Base-by-base conservation (phyloP, 495 filamentous ascomycete species). In the Annulohypoxylon moriforme region DNA sequence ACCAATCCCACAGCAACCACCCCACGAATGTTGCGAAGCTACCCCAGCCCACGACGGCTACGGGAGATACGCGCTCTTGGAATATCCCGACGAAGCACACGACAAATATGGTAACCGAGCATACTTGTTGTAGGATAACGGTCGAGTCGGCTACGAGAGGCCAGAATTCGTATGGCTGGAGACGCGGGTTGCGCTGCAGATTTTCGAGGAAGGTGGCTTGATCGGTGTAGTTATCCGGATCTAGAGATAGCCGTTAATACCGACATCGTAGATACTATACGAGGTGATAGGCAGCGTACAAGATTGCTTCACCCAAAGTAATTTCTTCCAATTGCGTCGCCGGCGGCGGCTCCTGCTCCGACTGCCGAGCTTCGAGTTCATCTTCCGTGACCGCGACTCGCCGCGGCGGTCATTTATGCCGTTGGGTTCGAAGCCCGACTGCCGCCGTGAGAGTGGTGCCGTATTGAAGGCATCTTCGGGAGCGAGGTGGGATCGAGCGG, bases 211-310 rank as follows among this genome's bases (percentile, higher is more conserved):
- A 99, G 22, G 94, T 97, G 49, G 92, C 90, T 77, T 94, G 93
- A 78, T 99, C 96, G 53, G 96, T 98, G 80, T 98, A 98, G 78
- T 99, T 99, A 81, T 99, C 96, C 18, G 96, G 95, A 79, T 97
- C 93, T 97, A 38, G 22, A 47, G 4, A 22, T 14, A 55, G 2
- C 8, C 29, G 64, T 69, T 47, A 73, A 56, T 57, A 44, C 16
- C 27, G 9, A 25, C 33, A 31, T 27, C 10, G 34, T 11, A 31
- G 1, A 52, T 31, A 20, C 11, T 50, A 62, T 29, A 20, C 22
- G 16, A 40, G 34, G 47, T 8, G 16, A 29, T 33, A 34, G 42
- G 31, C 73, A 85, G n/a, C n/a, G 62, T 86, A 96, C 93, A 99
- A 47, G 92, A 93, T 75, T 99, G 96, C 78, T 97, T 97, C 67